Percentiles rank a stretch among this genome's conserved stretches.
phyloP scores from a whole-genome alignment of 768 basidiomycete genomes.

The Phylloporus sp. region DNA sequence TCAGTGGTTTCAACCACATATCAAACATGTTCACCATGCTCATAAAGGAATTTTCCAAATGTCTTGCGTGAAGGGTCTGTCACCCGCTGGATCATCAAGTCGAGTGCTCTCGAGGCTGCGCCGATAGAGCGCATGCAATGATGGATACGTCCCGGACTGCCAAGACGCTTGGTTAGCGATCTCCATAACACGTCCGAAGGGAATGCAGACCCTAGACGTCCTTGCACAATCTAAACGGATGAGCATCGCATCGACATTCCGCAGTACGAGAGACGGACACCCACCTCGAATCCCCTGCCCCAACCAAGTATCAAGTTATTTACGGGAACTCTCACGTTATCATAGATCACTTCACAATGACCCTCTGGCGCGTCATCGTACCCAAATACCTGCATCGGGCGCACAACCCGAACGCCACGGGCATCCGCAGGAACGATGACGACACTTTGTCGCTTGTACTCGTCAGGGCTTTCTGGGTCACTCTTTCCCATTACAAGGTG shows the following conservation, averaged over 20 bases:
- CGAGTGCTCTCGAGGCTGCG: slow-evolving; percentile 76
- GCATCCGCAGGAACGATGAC: slow-evolving; percentile 89
- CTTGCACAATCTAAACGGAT: slow-evolving; percentile 76
- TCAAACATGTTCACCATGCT: slow-evolving; percentile 64
- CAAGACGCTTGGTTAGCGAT: neutral
- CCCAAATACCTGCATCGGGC: slow-evolving; percentile 93
- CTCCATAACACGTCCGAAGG: neutral
- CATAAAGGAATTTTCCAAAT: slow-evolving; percentile 86
- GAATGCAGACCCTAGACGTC: slow-evolving; percentile 74
- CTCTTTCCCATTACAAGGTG: slow-evolving; percentile 96
- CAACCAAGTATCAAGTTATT: slow-evolving; percentile 84
- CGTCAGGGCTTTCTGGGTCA: slow-evolving; percentile 74
- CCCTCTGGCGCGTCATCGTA: slow-evolving; percentile 97
- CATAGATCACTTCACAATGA: slow-evolving; percentile 92
- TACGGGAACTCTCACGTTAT: slow-evolving; percentile 87
- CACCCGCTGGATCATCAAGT: slow-evolving; percentile 84
- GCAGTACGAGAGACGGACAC: neutral
- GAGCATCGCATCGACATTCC: neutral
- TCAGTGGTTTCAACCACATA: neutral
- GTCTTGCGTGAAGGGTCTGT: slow-evolving; percentile 92
- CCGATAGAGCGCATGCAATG: slow-evolving; percentile 99
- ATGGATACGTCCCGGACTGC: slow-evolving; percentile 90
- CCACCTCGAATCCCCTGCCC: slow-evolving; percentile 91
- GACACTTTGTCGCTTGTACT: slow-evolving; percentile 86
- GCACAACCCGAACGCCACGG: slow-evolving; percentile 82